These are phyloP conservation scores for Rhynchosporium secalis DNA, from an alignment of 2,329 filamentous ascomycete species.

Conservation along the genomic window DNA sequence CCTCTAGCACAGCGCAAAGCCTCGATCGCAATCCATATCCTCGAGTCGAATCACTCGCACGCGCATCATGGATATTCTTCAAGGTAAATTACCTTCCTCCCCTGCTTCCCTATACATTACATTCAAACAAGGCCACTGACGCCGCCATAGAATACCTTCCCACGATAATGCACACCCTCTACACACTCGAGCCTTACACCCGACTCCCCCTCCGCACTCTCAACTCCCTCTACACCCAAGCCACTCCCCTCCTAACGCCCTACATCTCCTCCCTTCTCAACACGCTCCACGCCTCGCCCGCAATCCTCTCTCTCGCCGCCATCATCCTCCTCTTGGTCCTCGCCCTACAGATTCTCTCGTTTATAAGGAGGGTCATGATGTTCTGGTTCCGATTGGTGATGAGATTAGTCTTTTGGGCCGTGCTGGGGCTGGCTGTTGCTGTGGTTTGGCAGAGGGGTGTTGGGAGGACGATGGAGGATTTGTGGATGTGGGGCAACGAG, in stretches of 20 bases:
- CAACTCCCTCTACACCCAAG: slow-evolving; percentile 12
- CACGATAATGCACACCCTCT: slow-evolving; percentile 26
- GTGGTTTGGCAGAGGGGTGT: slow-evolving; percentile 66
- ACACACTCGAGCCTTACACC: slow-evolving; percentile 29
- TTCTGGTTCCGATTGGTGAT: slow-evolving; percentile 74
- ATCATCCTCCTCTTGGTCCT: slow-evolving; percentile 64
- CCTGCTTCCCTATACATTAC: not conserved
- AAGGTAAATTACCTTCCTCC: slow-evolving; percentile 23
- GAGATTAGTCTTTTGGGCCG: slow-evolving; percentile 63
- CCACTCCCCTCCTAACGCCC: slow-evolving; percentile 29
- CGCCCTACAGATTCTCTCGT: slow-evolving; percentile 63
- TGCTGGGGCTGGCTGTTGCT: slow-evolving; percentile 54
- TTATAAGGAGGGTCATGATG: slow-evolving; percentile 69
- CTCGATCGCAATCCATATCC: not conserved
- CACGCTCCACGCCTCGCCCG: slow-evolving; percentile 30
- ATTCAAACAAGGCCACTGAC: not conserved
- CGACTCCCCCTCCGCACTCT: slow-evolving; percentile 19
- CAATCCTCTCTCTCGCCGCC: slow-evolving; percentile 51
- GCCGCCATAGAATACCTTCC: slow-evolving; percentile 25
- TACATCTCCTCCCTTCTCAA: slow-evolving; percentile 22
- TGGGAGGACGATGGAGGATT: slow-evolving; percentile 63
- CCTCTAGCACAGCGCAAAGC: not conserved
- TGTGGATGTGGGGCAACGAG: slow-evolving; percentile 49
- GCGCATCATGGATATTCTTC: slow-evolving; percentile 28
- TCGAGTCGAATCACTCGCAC: not conserved